Evolutionary conservation across 78 protist genomes (phyloP), one percentile per base, ranked within the genome.

Genomic region (Dictyostelium brefeldianum): DNA sequence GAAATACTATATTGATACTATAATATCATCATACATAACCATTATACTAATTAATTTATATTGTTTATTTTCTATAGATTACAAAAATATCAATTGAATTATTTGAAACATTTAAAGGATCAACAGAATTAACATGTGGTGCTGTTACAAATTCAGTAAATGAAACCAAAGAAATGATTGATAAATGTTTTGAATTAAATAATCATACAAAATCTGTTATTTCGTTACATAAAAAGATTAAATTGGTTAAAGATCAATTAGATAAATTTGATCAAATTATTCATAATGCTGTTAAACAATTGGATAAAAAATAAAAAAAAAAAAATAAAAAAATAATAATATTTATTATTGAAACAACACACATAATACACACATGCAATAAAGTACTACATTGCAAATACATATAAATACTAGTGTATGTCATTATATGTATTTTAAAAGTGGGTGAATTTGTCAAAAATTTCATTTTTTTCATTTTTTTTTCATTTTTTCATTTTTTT

Each of bases 31-130:
- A n/a, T n/a, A n/a, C n/a, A n/a, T n/a, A n/a, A n/a, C n/a, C n/a
- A n/a, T 27, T 27, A 20, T 27, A 18, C 25, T 27, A 9, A 18
- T 25, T 64, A 20, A 25, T 62, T 25, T 27, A 64, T 27, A 64
- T 27, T 3, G n/a, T 2, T 27, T 65, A 27, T 69, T 9, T 14
- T 36, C 5, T 36, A 29, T 71, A 83, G 91, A 83, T 83, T 70
- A 70, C 91, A 5, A 83, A 77, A 83, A 56, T 69, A 48, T 83
- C 91, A 57, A 65, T 83, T 5, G 91, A 83, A 56, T 25, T 83
- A n/a, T 83, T 83, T 46, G 48, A 73, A 36, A 51, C 64, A 5
- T 83, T 48, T n/a, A 69, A 83, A n/a, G 57, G 74, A 80, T 83
- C 91, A 50, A 83, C 51, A 29, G 91, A 83, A 9, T 27, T 51